Evolutionary conservation across 2,329 filamentous ascomycete species (phyloP).

Genomic region (Penicillium hordei): DNA sequence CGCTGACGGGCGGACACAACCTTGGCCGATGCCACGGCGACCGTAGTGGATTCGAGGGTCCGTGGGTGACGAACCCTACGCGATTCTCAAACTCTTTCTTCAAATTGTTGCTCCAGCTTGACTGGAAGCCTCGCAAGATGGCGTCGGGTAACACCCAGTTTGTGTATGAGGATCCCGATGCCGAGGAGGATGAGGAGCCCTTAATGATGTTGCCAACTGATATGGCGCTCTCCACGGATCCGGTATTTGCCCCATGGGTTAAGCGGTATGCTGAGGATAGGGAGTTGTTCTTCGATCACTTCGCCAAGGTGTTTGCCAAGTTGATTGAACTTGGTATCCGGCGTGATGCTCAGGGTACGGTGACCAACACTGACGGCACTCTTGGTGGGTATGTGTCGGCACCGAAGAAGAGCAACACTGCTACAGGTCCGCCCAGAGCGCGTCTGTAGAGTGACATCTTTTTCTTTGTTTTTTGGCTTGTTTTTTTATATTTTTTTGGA

Average conservation of each 20-base stretch:
- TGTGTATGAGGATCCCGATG: constrained; percentile 59
- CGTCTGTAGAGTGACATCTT: constrained; percentile 25
- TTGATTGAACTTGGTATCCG: constrained; percentile 61
- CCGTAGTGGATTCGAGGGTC: constrained; percentile 57
- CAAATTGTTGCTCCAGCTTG: constrained; percentile 51
- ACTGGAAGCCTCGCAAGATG: constrained; percentile 57
- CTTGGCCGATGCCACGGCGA: constrained; percentile 57
- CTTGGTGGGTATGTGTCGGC: constrained; percentile 58
- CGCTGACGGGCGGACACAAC: constrained; percentile 57
- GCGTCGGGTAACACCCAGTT: constrained; percentile 58
- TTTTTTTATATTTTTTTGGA: constrained; percentile 13
- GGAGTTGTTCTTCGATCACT: constrained; percentile 62
- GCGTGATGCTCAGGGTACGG: constrained; percentile 53
- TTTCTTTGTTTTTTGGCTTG: constrained; percentile 2
- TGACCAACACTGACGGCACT: constrained; percentile 59
- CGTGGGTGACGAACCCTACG: constrained; percentile 62
- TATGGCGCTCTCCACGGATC: constrained; percentile 57
- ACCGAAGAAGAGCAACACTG: constrained; percentile 54
- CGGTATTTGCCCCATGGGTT: constrained; percentile 56
- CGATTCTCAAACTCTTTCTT: constrained; percentile 61
- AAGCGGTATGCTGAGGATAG: constrained; percentile 61
- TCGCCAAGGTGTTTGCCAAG: constrained; percentile 59
- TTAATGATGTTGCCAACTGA: constrained; percentile 69
- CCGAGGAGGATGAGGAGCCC: constrained; percentile 50
- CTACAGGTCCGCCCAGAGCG: constrained; percentile 31